Percentiles rank a stretch among this genome's conserved stretches.
These are phyloP conservation scores for Ceriops tagal DNA, from an alignment of 345 rosid genomes.

Conservation along the genomic window DNA sequence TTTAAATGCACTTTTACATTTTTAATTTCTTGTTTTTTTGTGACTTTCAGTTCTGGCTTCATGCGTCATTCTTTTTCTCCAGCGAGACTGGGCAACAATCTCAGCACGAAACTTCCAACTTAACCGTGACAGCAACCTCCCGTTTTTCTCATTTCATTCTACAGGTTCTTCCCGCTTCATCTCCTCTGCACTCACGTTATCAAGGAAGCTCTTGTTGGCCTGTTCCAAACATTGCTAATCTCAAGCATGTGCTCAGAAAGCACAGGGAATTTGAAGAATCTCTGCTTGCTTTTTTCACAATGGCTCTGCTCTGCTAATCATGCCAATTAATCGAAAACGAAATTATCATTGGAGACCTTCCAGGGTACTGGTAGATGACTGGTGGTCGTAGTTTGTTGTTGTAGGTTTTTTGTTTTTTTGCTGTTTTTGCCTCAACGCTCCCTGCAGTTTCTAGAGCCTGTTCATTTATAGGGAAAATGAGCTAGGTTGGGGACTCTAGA, in stretches of 20 bases:
- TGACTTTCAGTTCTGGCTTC: slow-evolving; percentile 38
- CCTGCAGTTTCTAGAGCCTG: no score
- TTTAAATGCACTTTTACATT: not conserved
- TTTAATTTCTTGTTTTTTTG: not conserved
- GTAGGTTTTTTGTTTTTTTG: no score
- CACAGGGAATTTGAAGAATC: slow-evolving; percentile 9
- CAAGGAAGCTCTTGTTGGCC: slow-evolving; percentile 4
- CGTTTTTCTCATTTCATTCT: slow-evolving; percentile 48
- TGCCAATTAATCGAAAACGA: no score
- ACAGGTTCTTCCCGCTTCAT: slow-evolving; percentile 45
- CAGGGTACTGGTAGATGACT: no score
- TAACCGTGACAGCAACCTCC: slow-evolving; percentile 23
- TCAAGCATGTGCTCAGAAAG: slow-evolving; percentile 8
- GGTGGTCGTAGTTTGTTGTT: no score
- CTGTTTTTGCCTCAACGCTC: no score
- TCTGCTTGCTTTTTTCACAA: no score
- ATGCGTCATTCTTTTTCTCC: slow-evolving; percentile 51
- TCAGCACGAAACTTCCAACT: slow-evolving; percentile 38
- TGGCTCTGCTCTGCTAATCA: no score
- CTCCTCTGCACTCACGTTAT: slow-evolving; percentile 21
- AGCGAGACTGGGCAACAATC: slow-evolving; percentile 44
- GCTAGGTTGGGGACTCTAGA: no score
- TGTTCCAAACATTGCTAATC: slow-evolving; percentile 3
- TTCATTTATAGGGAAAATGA: no score
- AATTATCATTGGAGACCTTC: no score